Base-by-base conservation (phyloP, 345 rosid genomes). In the Rhodamnia rubescens region DNA sequence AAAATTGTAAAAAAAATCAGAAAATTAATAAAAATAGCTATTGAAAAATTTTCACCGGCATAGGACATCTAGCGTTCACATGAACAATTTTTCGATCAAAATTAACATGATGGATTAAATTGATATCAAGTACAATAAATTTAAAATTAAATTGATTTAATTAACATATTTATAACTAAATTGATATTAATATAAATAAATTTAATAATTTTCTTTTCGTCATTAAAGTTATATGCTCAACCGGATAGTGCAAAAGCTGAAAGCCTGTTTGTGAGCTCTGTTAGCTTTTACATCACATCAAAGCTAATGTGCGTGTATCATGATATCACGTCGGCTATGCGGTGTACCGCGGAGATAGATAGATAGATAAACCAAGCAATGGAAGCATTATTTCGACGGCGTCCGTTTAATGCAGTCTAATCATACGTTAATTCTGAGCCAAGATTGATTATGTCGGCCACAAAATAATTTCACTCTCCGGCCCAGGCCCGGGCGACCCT, bases 61-160 rank as follows among this genome's bases (percentile, higher is more conserved):
- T 49, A 47, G 2, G 50, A 47, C 11, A 9, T 1, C 50, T 4
- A 7, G 15, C 0, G n/a, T 58, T 4, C 4, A n/a, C 4, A 18
- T 58, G 0, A n/a, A 11, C 0, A 3, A 2, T 59, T 59, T 27
- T 59, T 0, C 0, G 2, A 1, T 59, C 2, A 12, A 59, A 59
- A 59, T 13, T 59, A 12, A 1, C 2, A 3, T 4, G 18, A 27
- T 59, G 2, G 7, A 12, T 9, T 59, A 0, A 59, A 59, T 59
- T 59, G 18, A 0, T 13, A 49, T 3, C 1, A 11, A 11, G 3
- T 49, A 4, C 4, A 49, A 49, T 49, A 49, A 11, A 2, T 49
- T 11, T 49, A 10, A 2, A 13, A 49, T 49, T 49, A 49, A 49
- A 49, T 49, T 49, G 12, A 49, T 49, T 1, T 2, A 8, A 47